Conservation (phyloP, 768 basidiomycete species). For the Russula virescens region DNA sequence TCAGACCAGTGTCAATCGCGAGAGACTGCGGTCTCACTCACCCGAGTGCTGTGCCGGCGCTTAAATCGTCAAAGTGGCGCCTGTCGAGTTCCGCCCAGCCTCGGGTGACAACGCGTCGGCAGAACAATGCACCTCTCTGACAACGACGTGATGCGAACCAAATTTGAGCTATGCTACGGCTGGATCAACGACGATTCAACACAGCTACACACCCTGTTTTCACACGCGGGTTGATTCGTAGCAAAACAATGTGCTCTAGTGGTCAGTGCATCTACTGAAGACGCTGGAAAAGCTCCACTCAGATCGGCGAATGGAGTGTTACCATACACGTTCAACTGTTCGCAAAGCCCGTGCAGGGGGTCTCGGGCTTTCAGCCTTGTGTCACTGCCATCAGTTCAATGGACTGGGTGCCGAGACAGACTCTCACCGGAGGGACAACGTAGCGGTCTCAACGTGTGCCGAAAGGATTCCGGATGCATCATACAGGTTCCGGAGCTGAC, state of each 20-base stretch:
- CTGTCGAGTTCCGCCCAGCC: slow-evolving; percentile 44
- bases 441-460: slow-evolving; percentile 34
- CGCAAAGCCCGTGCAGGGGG: slow-evolving; percentile 40
- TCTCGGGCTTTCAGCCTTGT: slow-evolving; percentile 34
- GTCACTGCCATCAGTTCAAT: not conserved
- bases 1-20: not conserved
- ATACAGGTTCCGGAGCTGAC: slow-evolving; percentile 27
- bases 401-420: not conserved
- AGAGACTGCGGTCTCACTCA: slow-evolving; percentile 25
- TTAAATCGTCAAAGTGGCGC: slow-evolving; percentile 38
- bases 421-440: slow-evolving; percentile 32
- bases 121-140: slow-evolving; percentile 29
- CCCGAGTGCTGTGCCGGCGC: slow-evolving; percentile 35
- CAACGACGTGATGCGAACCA: not conserved
- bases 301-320: slow-evolving; percentile 51
- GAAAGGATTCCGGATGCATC: slow-evolving; percentile 35
- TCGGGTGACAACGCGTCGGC: slow-evolving; percentile 51
- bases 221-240: slow-evolving; percentile 11
- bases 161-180: not conserved
- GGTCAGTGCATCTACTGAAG: slow-evolving; percentile 29
- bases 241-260: slow-evolving; percentile 40
- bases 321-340: slow-evolving; percentile 49
- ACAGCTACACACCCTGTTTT: slow-evolving; percentile 12
- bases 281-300: slow-evolving; percentile 47
- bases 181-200: not conserved